These are phyloP conservation scores for Echinochloa phyllopogon DNA, from an alignment of 176 grass and related monocot species.

Conservation along the genomic window DNA sequence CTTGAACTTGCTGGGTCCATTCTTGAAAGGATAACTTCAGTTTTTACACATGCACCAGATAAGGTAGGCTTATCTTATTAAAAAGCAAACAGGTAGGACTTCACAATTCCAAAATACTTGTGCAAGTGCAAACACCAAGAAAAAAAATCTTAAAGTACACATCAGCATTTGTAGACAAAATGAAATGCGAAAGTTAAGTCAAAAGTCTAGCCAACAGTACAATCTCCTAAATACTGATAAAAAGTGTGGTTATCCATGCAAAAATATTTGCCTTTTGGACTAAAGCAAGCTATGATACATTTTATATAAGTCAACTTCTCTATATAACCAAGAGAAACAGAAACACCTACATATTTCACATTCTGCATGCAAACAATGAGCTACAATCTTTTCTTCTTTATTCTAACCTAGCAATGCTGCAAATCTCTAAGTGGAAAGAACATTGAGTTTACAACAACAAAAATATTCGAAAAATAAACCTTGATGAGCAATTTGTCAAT, in stretches of 20 bases:
- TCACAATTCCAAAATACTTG: slow-evolving; percentile 27
- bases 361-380: background rate
- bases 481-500: background rate
- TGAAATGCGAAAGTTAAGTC: background rate
- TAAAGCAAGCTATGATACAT: background rate
- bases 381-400: background rate
- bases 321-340: slow-evolving; percentile 17
- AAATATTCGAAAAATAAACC: background rate
- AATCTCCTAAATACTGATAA: background rate
- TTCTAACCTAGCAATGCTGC: background rate
- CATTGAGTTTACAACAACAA: background rate
- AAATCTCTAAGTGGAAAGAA: background rate
- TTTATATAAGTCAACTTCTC: slow-evolving; percentile 19
- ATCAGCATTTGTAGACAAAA: background rate
- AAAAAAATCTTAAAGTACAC: background rate
- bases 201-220: slow-evolving; percentile 13
- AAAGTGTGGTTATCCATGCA: slow-evolving; percentile 7
- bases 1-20: slow-evolving; percentile 99
- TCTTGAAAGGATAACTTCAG: slow-evolving; percentile 99
- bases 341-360: slow-evolving; percentile 6
- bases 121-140: slow-evolving; percentile 17
- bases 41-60: slow-evolving; percentile 59
- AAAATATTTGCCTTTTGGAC: background rate
- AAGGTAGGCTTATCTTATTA: slow-evolving; percentile 54
- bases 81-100: slow-evolving; percentile 32